Base-by-base conservation (phyloP, 305 asterid species). In the Fraxinus nigra region DNA sequence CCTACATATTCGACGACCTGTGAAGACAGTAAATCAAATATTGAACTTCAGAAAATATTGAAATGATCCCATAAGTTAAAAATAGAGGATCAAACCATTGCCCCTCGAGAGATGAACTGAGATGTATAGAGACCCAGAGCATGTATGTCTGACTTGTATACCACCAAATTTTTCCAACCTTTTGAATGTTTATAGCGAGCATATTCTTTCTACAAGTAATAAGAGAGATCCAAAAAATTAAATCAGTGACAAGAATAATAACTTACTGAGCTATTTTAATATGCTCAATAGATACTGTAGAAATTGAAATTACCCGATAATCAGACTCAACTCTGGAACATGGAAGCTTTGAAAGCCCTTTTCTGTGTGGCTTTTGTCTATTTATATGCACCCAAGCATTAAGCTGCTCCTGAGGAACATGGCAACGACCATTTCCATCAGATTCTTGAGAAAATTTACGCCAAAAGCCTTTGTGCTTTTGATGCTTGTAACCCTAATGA, bases 41-140 rank as follows among this genome's bases (percentile, higher is more conserved):
- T 78, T 72, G 37, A 34, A 67, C 75, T 78, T 82, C 32, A 38
- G 74, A 67, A 65, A 69, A 69, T 14, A 5, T 16, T 16, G 11
- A 35, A 63, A 75, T 76, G 65, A 35, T 80, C 78, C 54, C 75
- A 48, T 70, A 70, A 86, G 75, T 76, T 77, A 28, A 35, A 74
- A 82, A 69, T 32, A 61, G 33, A 28, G 63, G 83, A 85, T 82
- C 88, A 80, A 77, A 89, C 93, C 94, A 92, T 89, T 87, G 91
- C 88, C 75, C 92, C 89, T 30, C 85, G 82, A 69, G 88, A 85
- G 84, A 92, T 91, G 89, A 90, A 90, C 79, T 79, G 90, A 46
- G 93, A 90, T 38, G 94, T 91, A 90, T 92, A 92, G 83, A 92
- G 92, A 77, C 97, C 95, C 85, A 87, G 87, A 79, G 94, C 97